Evolutionary conservation across 164 flowering plant genomes (phyloP).

Genomic region (Malania oleifera): DNA sequence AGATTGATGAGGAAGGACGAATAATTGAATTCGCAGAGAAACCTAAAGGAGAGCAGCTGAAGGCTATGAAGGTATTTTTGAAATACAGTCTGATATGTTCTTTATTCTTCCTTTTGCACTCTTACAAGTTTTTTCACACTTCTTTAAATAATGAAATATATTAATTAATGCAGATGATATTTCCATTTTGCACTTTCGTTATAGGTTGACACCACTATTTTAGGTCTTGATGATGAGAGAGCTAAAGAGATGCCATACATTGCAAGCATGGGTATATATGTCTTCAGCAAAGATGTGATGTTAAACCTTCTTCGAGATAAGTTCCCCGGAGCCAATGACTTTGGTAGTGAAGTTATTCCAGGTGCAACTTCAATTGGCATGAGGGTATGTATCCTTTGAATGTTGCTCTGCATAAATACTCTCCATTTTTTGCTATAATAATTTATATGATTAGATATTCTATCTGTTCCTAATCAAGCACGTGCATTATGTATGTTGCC

Average conservation of each 20-base stretch:
- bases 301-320: slow-evolving; percentile 61
- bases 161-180: not conserved
- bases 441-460: not conserved
- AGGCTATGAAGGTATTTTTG: slow-evolving; percentile 66
- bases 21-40: slow-evolving; percentile 79
- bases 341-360: slow-evolving; percentile 98
- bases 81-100: not conserved
- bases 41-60: slow-evolving; percentile 82
- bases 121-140: not conserved
- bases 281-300: slow-evolving; percentile 93
- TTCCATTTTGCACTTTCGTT: not conserved
- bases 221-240: slow-evolving; percentile 86
- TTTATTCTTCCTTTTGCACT: not conserved
- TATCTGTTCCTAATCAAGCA: no score
- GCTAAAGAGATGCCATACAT: slow-evolving; percentile 94
- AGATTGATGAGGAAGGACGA: slow-evolving; percentile 88
- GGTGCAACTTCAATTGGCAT: slow-evolving; percentile 86
- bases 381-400: slow-evolving; percentile 48
- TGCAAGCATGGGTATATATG: slow-evolving; percentile 99
- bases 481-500: no score
- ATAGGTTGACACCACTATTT: slow-evolving; percentile 76
- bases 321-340: slow-evolving; percentile 95
- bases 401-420: not conserved
- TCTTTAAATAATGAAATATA: not conserved
- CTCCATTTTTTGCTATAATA: not conserved